A percentile compares a stretch with the other conserved stretches of the same genome.
phyloP scores from a whole-genome alignment of 2,329 filamentous ascomycete genomes.

The Cytospora piceicola region DNA sequence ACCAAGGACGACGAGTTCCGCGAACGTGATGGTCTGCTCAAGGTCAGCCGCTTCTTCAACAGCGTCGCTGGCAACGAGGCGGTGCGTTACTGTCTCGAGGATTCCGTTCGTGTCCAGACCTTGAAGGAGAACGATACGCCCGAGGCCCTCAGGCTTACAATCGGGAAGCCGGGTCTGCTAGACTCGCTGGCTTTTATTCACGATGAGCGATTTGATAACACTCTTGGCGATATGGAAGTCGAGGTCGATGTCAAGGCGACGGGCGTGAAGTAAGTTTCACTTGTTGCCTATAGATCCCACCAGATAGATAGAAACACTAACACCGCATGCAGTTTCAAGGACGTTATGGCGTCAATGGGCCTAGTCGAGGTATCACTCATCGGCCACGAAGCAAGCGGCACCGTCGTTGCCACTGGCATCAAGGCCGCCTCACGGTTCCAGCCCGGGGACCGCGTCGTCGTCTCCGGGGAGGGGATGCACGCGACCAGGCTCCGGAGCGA shows the following conservation, averaged over 20 bases:
- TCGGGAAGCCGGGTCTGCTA: conserved; percentile 23
- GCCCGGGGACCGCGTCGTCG: conserved; percentile 21
- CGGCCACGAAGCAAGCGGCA: conserved; percentile 13
- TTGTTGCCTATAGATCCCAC: neutral
- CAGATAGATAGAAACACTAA: neutral
- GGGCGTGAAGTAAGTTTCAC: conserved; percentile 14
- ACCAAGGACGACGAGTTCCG: conserved; percentile 26
- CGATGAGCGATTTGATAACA: conserved; percentile 7
- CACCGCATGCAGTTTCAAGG: conserved; percentile 5
- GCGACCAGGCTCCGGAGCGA: conserved; percentile 21
- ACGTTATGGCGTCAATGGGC: conserved; percentile 20
- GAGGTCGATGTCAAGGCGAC: conserved; percentile 19
- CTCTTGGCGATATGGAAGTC: conserved; percentile 15
- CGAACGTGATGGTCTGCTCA: conserved; percentile 6
- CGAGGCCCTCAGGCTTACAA: conserved; percentile 5
- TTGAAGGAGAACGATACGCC: conserved; percentile 2
- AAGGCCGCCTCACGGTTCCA: neutral
- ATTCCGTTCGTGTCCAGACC: conserved; percentile 7
- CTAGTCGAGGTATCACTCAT: conserved; percentile 3
- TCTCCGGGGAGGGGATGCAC: conserved; percentile 22
- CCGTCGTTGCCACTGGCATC: conserved; percentile 2
- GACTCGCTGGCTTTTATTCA: conserved; percentile 24
- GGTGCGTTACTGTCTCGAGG: conserved; percentile 1
- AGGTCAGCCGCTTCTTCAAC: conserved; percentile 8
- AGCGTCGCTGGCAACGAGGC: conserved; percentile 2